Conservation (phyloP, 192 early-diverging fungal genomes). For the Linnemannia schmuckeri region DNA sequence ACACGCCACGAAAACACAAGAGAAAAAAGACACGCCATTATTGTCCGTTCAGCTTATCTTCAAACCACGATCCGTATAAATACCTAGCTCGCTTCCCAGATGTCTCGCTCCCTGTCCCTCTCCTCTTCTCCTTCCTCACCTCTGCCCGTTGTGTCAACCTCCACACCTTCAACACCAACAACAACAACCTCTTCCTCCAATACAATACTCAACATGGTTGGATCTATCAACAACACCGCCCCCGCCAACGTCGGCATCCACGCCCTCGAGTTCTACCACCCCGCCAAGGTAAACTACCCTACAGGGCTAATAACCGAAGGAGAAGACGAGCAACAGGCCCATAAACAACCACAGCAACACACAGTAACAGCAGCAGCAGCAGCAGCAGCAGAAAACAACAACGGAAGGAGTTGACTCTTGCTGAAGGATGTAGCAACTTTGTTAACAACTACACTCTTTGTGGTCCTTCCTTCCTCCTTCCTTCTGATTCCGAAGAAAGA, state of each 20-base stretch:
- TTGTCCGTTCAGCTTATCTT: background rate
- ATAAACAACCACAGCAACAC: slow-evolving; percentile 29
- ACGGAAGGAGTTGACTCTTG: background rate
- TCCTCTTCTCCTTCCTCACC: slow-evolving; percentile 9
- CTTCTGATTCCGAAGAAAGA: background rate
- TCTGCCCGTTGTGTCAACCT: slow-evolving; percentile 1
- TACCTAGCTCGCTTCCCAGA: background rate
- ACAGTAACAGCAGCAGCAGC: background rate
- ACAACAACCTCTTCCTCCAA: background rate
- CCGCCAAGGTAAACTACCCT: slow-evolving; percentile 44
- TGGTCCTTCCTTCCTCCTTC: background rate
- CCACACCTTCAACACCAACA: slow-evolving; percentile 14
- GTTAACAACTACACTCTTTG: no score
- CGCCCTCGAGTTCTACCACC: slow-evolving; percentile 80
- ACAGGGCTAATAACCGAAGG: no score
- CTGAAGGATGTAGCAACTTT: background rate
- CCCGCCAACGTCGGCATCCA: slow-evolving; percentile 74
- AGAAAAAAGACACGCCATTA: background rate
- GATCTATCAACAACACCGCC: slow-evolving; percentile 55
- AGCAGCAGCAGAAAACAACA: no score
- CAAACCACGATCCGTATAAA: slow-evolving; percentile 18
- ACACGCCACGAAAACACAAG: background rate
- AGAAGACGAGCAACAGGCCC: no score
- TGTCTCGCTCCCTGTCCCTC: slow-evolving; percentile 12
- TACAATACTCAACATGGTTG: slow-evolving; percentile 32